phyloP scores from a whole-genome alignment of 225 moss, liverwort and hornwort genomes.

The Antitrichia curtipendula region DNA sequence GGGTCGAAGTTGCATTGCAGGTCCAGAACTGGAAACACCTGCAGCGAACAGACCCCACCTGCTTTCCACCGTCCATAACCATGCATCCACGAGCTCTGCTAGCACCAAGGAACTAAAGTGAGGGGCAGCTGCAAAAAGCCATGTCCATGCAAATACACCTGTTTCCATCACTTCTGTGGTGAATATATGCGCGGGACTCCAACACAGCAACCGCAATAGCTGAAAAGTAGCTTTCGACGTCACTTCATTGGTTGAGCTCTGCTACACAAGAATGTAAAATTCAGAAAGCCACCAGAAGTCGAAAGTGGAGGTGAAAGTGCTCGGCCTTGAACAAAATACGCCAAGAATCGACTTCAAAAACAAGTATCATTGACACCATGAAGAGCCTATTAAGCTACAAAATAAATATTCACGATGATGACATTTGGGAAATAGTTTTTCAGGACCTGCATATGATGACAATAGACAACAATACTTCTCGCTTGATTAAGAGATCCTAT shows the following conservation, averaged over 20 bases:
- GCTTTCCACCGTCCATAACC: slow-evolving; percentile 72
- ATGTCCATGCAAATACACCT: slow-evolving; percentile 76
- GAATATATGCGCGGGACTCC: slow-evolving; percentile 82
- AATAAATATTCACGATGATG: neutral
- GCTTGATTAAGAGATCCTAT: neutral
- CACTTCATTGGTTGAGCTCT: slow-evolving; percentile 8
- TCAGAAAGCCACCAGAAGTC: neutral
- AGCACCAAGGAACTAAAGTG: slow-evolving; percentile 58
- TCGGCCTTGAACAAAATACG: neutral
- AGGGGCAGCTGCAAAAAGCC: slow-evolving; percentile 73
- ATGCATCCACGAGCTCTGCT: slow-evolving; percentile 77
- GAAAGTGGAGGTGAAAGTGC: neutral
- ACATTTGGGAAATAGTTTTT: neutral
- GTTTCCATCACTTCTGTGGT: slow-evolving; percentile 64
- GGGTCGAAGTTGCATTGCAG: slow-evolving; percentile 59
- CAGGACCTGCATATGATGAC: neutral
- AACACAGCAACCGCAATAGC: slow-evolving; percentile 66
- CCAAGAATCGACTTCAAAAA: neutral
- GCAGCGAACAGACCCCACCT: slow-evolving; percentile 60
- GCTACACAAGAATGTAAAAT: neutral
- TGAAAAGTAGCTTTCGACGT: slow-evolving; percentile 34
- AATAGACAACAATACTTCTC: neutral
- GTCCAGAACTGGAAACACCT: slow-evolving; percentile 49
- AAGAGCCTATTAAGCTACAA: neutral
- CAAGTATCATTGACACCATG: neutral